Conservation (phyloP, 2,329 filamentous ascomycete species). For the Penicillium digitatum region DNA sequence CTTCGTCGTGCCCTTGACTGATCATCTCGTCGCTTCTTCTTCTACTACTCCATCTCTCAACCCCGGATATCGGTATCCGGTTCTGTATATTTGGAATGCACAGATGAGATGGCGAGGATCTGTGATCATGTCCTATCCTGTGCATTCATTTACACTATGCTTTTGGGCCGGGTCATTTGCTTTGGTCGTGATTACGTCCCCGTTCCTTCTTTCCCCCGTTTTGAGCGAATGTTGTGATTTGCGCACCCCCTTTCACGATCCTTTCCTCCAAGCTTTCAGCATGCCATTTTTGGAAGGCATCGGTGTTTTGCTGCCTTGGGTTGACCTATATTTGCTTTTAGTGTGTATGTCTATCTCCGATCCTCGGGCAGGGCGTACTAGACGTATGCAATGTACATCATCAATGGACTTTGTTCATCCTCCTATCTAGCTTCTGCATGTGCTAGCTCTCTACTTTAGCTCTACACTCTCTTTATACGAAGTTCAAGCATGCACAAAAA, state of each 20-base stretch:
- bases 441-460: neutral
- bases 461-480: neutral
- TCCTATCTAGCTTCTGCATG: neutral
- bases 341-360: constrained; percentile 9
- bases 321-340: constrained; percentile 5
- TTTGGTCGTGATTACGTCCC: constrained; percentile 1
- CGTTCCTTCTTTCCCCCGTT: neutral
- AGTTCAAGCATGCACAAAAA: neutral
- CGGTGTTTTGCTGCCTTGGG: constrained; percentile 10
- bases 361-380: constrained; percentile 11
- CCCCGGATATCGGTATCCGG: constrained; percentile 1
- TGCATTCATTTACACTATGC: constrained; percentile 4
- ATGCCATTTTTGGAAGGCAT: constrained; percentile 15
- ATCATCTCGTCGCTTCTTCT: neutral
- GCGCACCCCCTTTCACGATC: constrained; percentile 6
- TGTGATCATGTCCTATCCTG: constrained; percentile 17
- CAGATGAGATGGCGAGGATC: constrained; percentile 12
- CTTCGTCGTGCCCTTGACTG: constrained; percentile 56
- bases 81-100: constrained; percentile 23
- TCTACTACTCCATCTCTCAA: neutral
- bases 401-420: constrained; percentile 11
- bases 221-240: constrained; percentile 9
- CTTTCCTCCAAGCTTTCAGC: constrained; percentile 10
- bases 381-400: constrained; percentile 29
- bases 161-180: constrained; percentile 17